Evolutionary conservation across 768 basidiomycete genomes (phyloP).

Genomic region (Lentinula raphanica): DNA sequence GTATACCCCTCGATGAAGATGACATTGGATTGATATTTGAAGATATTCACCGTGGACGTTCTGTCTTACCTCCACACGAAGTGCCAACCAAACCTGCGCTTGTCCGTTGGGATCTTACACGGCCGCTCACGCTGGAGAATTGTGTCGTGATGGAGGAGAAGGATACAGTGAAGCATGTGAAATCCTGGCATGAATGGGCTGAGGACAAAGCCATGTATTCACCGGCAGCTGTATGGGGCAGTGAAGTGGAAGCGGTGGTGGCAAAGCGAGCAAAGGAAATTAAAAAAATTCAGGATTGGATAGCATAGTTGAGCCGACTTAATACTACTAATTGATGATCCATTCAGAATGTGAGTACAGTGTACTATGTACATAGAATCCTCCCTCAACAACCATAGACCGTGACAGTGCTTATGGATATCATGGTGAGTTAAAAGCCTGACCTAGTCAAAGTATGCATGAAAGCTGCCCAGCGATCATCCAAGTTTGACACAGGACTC

Average conservation of each 20-base stretch:
- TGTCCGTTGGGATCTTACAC: constrained; percentile 72
- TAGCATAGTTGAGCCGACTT: too few species aligned
- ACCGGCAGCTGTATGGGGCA: constrained; percentile 68
- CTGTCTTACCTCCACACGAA: constrained; percentile 70
- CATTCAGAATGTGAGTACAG: too few species aligned
- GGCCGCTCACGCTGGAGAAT: constrained; percentile 70
- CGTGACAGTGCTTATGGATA: too few species aligned
- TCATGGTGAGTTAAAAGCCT: background rate
- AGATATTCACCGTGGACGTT: constrained; percentile 77
- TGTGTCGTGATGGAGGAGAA: constrained; percentile 76
- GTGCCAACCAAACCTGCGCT: constrained; percentile 71
- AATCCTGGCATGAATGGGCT: constrained; percentile 30
- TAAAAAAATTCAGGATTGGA: constrained; percentile 49
- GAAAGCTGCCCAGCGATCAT: background rate
- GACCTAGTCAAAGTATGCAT: background rate
- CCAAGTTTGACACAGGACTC: background rate
- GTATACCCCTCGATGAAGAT: constrained; percentile 74
- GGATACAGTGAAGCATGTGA: constrained; percentile 67
- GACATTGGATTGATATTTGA: constrained; percentile 85
- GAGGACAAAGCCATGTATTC: constrained; percentile 11
- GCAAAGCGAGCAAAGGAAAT: constrained; percentile 56
- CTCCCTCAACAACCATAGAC: too few species aligned
- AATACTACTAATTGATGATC: too few species aligned
- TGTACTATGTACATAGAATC: too few species aligned
- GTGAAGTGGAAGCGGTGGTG: constrained; percentile 54